Conservation (phyloP, 2,329 filamentous ascomycete species). For the Westerdykella sp. region DNA sequence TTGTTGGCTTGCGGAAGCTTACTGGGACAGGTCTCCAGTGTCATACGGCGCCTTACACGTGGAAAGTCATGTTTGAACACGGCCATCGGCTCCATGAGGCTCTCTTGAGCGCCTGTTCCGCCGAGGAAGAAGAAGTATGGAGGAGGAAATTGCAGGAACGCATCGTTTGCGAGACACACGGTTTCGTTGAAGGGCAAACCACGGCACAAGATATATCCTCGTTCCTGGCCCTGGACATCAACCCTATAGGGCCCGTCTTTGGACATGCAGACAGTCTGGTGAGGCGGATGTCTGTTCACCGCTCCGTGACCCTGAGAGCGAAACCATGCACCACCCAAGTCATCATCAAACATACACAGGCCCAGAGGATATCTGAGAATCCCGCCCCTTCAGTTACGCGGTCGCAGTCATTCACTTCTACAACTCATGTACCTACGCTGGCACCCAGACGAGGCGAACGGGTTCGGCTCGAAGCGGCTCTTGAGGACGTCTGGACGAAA, state of each 20-base stretch:
- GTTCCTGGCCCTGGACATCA: constrained; percentile 64
- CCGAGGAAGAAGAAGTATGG: constrained; percentile 76
- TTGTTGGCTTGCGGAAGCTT: not conserved
- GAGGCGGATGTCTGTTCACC: constrained; percentile 69
- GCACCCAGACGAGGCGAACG: constrained; percentile 70
- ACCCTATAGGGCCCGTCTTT: constrained; percentile 68
- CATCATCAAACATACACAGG: constrained; percentile 79
- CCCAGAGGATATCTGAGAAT: constrained; percentile 52
- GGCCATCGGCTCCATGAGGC: constrained; percentile 74
- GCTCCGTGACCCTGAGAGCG: constrained; percentile 66
- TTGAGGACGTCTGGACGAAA: constrained; percentile 78
- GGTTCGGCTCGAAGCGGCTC: constrained; percentile 64
- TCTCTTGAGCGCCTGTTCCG: constrained; percentile 78
- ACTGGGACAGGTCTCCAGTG: constrained; percentile 67
- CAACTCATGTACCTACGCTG: constrained; percentile 61
- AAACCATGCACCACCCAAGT: constrained; percentile 66
- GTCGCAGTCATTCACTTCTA: constrained; percentile 72
- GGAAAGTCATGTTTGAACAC: constrained; percentile 83
- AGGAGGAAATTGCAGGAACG: constrained; percentile 57
- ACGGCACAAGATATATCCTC: constrained; percentile 51
- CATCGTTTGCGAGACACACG: constrained; percentile 46
- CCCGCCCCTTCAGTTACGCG: constrained; percentile 56
- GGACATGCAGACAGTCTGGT: constrained; percentile 61
- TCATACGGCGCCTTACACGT: constrained; percentile 77
- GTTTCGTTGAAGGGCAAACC: constrained; percentile 45